Percentiles rank a stretch among this genome's conserved stretches.
Evolutionary conservation across 2,329 filamentous ascomycete species (phyloP).

Genomic region (Colletotrichum coccodes): DNA sequence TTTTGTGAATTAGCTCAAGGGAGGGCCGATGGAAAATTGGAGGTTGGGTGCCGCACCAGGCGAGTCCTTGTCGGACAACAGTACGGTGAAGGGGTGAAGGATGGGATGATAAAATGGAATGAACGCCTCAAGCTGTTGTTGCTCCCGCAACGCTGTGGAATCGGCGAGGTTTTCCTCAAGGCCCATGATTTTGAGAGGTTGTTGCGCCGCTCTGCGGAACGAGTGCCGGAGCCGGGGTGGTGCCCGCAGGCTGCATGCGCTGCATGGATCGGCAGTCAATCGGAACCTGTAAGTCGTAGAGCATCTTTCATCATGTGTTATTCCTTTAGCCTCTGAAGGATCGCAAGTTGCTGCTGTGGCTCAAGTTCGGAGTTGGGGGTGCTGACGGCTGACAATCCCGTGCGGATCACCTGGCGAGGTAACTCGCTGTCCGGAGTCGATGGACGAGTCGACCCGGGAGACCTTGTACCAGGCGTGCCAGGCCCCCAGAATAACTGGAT

Average conservation of each 20-base stretch:
- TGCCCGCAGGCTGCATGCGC: conserved; percentile 18
- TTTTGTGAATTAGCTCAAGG: background rate
- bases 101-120: conserved; percentile 31
- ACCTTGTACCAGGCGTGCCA: background rate
- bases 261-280: conserved; percentile 24
- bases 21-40: background rate
- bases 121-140: conserved; percentile 22
- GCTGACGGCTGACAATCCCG: conserved; percentile 13
- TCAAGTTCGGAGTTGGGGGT: background rate
- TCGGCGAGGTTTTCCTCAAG: conserved; percentile 15
- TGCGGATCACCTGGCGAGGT: background rate
- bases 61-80: background rate
- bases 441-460: background rate
- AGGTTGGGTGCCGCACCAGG: conserved; percentile 2
- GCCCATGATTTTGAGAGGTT: conserved; percentile 14
- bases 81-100: conserved; percentile 10
- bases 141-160: conserved; percentile 26
- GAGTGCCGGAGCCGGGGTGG: conserved; percentile 12
- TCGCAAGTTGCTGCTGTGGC: background rate
- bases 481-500: background rate
- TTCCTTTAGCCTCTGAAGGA: background rate
- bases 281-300: background rate
- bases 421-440: conserved; percentile 1
- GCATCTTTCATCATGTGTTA: background rate
- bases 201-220: conserved; percentile 8